Base-by-base conservation (phyloP, 805 yeast species). In the Danielia reshetovae region DNA sequence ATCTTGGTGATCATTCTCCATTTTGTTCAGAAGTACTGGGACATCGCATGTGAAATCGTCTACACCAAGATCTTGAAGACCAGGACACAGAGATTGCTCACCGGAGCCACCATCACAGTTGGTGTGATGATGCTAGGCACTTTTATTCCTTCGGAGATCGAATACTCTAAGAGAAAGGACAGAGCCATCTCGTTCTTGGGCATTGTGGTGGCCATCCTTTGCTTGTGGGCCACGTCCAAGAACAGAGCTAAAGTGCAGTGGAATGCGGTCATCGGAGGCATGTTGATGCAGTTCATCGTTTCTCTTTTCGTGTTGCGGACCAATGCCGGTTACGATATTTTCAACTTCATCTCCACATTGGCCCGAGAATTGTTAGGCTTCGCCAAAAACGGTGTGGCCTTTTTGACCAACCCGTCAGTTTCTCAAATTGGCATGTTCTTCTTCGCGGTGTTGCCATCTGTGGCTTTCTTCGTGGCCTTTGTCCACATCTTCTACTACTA, bases 231-330 rank as follows among this genome's bases (percentile, higher is more conserved):
- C 26, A 65, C 80, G 23, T 72, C 79, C 9, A 60, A 59, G 24
- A 62, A 73, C 52, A 59, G 75, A 45, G 34, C 50, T 17, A 61
- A 56, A 34, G 63, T 78, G 45, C 62, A 68, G 36, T 78, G 82
- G 81, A 68, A 73, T 43, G 74, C 81, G 4, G 81, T 78, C 17
- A 71, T 74, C 41, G 71, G 74, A 21, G 83, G 82, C 26, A 63
- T 73, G 61, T 67, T 78, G 51, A 70, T 74, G 64, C 83, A 78
- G 54, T 78, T 61, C 49, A 70, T 76, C 38, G 54, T 78, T 39
- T 81, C 82, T 4, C 60, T 78, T 27, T 78, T 78, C 45, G 83
- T 78, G 9, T 62, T 78, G 51, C 62, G 83, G 50, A 78, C 83
- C 14, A 62, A 64, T 47, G 67, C 68, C 29, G 84, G 84, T 40